Base-by-base conservation (phyloP, 139 green algal genomes). In the Desmodesmus armatus region DNA sequence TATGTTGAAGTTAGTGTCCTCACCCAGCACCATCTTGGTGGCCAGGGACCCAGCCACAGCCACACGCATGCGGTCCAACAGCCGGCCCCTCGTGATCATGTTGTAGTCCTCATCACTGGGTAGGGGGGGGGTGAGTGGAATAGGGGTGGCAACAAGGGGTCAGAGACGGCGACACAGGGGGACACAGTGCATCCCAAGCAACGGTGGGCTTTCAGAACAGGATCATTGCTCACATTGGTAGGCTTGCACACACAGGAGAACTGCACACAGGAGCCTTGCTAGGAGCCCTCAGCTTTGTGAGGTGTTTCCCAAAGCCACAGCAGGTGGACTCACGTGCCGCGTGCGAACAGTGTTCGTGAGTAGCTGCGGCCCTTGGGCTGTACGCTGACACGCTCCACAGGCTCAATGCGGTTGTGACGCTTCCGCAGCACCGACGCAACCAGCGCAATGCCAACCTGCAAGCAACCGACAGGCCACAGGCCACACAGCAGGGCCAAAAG, bases 341-440 rank as follows among this genome's bases (percentile, higher is more conserved):
- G 82, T 33, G 93, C 85, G 63, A 96, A 97, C 43, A 95, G 86
- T 23, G 93, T 96, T 55, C 94, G 85, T 29, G 87, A 92, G 90
- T 89, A 93, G 39, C 90, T 89, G 41, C 88, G 83, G 35, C 92
- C 81, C 72, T 88, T 89, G 31, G 93, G 91, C 71, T 95, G 90
- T 49, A 98, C 92, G 55, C 83, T 92, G 39, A 97, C 90, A 21
- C 94, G 91, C 90, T 97, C 94, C 69, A 98, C 92, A 0, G 77
- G 33, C 87, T 97, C 94, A 7, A 97, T 87, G 58, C 85, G 88
- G 5, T 78, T 81, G 35, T 81, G 25, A 4, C 75, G 58, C 44
- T 76, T n/a, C n/a, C 93, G 88, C 66, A 98, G 89, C 82, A 95
- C 69, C 0, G 84, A 89, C 21, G 93, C 91, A 37, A 98, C 90